phyloP scores from a whole-genome alignment of 495 filamentous ascomycete genomes.

The Penicillium arizonense region DNA sequence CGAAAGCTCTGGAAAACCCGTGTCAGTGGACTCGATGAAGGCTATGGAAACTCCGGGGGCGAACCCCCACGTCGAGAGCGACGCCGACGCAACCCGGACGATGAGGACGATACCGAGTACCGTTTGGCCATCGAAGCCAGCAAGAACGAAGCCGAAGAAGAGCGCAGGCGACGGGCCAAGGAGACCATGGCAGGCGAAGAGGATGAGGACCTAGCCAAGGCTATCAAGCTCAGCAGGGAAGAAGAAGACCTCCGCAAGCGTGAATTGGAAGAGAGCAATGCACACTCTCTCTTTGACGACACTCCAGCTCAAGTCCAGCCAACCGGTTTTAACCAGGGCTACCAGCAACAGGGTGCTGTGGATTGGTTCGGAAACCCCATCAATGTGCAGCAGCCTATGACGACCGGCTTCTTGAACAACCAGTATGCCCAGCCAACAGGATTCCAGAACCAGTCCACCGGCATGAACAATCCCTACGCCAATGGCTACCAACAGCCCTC shows the following conservation, averaged over 20 bases:
- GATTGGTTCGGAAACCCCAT: slow-evolving; percentile 97
- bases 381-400: slow-evolving; percentile 69
- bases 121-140: slow-evolving; percentile 92
- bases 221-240: slow-evolving; percentile 93
- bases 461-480: slow-evolving; percentile 63
- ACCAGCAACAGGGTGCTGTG: slow-evolving; percentile 91
- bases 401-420: slow-evolving; percentile 80
- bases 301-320: slow-evolving; percentile 70
- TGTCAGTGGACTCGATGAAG: slow-evolving; percentile 90
- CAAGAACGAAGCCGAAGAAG: slow-evolving; percentile 93
- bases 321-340: slow-evolving; percentile 91
- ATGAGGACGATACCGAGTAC: slow-evolving; percentile 94
- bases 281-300: slow-evolving; percentile 84
- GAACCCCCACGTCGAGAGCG: slow-evolving; percentile 43
- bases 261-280: slow-evolving; percentile 88
- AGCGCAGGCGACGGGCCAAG: slow-evolving; percentile 67
- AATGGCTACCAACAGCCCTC: slow-evolving; percentile 67
- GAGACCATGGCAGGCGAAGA: slow-evolving; percentile 49
- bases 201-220: slow-evolving; percentile 89
- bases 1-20: slow-evolving; percentile 96
- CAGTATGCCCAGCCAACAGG: slow-evolving; percentile 75
- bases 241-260: slow-evolving; percentile 85
- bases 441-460: slow-evolving; percentile 62
- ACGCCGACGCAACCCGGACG: slow-evolving; percentile 47
- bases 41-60: slow-evolving; percentile 37